Percentiles rank a stretch among this genome's conserved stretches.
Conservation (phyloP, 2,329 filamentous ascomycete genomes). For the Monilinia polystroma region DNA sequence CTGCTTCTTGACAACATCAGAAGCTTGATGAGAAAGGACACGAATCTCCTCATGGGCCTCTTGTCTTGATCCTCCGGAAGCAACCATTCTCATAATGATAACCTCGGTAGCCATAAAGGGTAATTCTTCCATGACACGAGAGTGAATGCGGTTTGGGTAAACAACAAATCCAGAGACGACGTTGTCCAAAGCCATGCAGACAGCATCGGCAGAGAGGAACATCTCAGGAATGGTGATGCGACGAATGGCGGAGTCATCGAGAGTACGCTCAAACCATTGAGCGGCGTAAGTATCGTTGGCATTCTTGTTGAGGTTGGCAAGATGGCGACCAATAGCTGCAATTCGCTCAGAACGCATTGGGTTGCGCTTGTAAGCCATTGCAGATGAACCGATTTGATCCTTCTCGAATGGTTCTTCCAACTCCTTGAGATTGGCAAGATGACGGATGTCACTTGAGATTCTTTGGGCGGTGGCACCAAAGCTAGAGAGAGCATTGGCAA, state of each 20-base stretch:
- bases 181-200: constrained; percentile 67
- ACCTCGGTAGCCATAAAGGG: constrained; percentile 80
- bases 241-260: constrained; percentile 72
- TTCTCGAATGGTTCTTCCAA: constrained; percentile 86
- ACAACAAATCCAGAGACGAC: constrained; percentile 67
- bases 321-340: constrained; percentile 48
- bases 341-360: constrained; percentile 53
- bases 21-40: constrained; percentile 76
- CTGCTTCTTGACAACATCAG: constrained; percentile 67
- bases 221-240: constrained; percentile 63
- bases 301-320: constrained; percentile 40
- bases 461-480: constrained; percentile 77
- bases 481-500: constrained; percentile 77
- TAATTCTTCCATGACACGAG: constrained; percentile 70
- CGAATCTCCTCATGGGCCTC: constrained; percentile 86
- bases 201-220: constrained; percentile 67
- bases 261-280: constrained; percentile 65
- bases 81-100: constrained; percentile 76
- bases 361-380: constrained; percentile 54
- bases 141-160: constrained; percentile 71
- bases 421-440: constrained; percentile 75
- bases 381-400: constrained; percentile 70
- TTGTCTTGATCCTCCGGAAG: constrained; percentile 69
- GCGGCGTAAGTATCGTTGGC: constrained; percentile 62
- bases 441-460: constrained; percentile 72